Evolutionary conservation across 2,329 filamentous ascomycete species (phyloP).

Genomic region (Penicillium verrucosum): DNA sequence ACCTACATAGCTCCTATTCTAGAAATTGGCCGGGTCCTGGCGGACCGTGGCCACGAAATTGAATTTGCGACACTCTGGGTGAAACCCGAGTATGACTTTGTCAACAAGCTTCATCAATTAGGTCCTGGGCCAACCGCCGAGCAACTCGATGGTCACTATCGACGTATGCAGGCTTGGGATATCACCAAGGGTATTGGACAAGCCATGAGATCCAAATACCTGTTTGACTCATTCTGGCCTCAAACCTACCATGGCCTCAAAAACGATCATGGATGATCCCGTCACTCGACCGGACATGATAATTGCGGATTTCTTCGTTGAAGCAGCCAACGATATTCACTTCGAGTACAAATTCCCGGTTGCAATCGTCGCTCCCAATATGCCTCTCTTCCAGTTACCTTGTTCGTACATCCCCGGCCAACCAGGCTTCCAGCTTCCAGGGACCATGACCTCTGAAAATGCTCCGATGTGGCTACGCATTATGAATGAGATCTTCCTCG

Average conservation of each 20-base stretch:
- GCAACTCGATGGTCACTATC: neutral
- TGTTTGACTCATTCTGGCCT: neutral
- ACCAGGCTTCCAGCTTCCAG: neutral
- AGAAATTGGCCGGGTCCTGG: neutral
- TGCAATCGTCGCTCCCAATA: neutral
- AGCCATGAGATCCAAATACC: neutral
- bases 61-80: neutral
- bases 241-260: neutral
- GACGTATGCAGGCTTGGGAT: neutral
- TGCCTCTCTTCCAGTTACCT: neutral
- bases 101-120: neutral
- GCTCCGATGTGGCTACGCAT: neutral
- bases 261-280: neutral
- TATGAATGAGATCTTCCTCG: neutral
- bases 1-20: neutral
- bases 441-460: neutral
- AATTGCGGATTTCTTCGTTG: neutral
- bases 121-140: neutral
- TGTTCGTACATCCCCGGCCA: neutral
- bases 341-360: neutral
- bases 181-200: neutral
- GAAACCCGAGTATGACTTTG: neutral
- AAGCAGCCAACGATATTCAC: neutral
- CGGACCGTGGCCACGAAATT: neutral
- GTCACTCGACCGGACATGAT: neutral